Conservation (phyloP, 2,329 filamentous ascomycete species). For the Aspergillus udagawae region DNA sequence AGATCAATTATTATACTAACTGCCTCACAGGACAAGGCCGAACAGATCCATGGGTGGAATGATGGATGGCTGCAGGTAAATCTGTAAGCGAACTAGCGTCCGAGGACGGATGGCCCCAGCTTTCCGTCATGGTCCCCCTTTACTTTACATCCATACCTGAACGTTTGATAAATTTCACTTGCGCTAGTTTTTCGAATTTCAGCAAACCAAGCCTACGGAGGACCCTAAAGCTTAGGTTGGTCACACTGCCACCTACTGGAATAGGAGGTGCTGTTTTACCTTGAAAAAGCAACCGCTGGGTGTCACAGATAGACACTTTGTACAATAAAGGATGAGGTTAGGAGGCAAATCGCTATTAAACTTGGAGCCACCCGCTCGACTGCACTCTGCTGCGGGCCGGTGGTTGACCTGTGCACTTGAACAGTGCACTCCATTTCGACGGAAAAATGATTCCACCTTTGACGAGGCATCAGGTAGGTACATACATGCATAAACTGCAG, state of each 20-base stretch:
- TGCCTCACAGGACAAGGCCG: not conserved
- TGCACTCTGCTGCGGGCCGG: not conserved
- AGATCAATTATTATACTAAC: no score
- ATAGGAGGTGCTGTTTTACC: not conserved
- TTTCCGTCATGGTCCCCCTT: not conserved
- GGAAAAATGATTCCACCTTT: not conserved
- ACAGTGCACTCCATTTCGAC: not conserved
- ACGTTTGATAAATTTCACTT: not conserved
- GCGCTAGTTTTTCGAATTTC: not conserved
- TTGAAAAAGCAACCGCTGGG: not conserved
- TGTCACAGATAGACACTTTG: not conserved
- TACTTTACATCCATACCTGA: not conserved
- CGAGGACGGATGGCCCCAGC: not conserved
- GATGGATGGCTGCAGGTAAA: not conserved
- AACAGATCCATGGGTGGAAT: not conserved
- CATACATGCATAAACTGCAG: not conserved
- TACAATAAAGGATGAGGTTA: not conserved
- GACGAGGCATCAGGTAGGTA: not conserved
- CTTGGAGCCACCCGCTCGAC: not conserved
- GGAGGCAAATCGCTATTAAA: not conserved
- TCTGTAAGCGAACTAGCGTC: not conserved
- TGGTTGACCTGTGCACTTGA: not conserved
- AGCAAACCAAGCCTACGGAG: not conserved
- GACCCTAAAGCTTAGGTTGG: no score
- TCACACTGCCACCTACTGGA: not conserved